Conservation (phyloP, 2,329 filamentous ascomycete species). For the Didymella pomorum region DNA sequence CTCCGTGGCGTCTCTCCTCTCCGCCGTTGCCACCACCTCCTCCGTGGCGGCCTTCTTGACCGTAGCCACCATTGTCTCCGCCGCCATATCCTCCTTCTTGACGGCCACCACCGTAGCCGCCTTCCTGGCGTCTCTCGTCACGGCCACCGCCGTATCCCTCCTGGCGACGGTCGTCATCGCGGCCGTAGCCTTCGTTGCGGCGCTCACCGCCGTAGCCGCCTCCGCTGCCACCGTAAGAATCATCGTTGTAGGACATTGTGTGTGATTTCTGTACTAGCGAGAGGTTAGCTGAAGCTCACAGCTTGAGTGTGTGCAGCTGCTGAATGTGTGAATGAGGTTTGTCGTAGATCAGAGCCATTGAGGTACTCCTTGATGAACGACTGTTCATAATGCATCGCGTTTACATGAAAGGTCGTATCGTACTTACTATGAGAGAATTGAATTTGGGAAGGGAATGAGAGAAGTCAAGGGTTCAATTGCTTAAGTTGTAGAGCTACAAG, state of each 20-base stretch:
- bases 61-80: neutral
- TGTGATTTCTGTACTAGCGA: neutral
- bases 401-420: neutral
- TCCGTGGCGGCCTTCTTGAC: neutral
- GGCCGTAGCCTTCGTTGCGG: slow-evolving; percentile 26
- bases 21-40: slow-evolving; percentile 20
- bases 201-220: slow-evolving; percentile 15
- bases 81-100: slow-evolving; percentile 14
- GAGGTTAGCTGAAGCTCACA: neutral
- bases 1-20: slow-evolving; percentile 26
- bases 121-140: slow-evolving; percentile 22
- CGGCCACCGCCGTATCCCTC: slow-evolving; percentile 27
- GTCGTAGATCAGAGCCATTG: neutral
- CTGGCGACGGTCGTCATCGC: slow-evolving; percentile 19
- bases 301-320: neutral
- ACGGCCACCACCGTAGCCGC: slow-evolving; percentile 10
- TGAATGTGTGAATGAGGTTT: neutral
- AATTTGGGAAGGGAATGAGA: no score
- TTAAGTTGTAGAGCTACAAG: neutral
- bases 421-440: neutral
- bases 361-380: neutral
- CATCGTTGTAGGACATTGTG: slow-evolving; percentile 41
- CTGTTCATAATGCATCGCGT: neutral
- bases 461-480: neutral
- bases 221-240: slow-evolving; percentile 21